phyloP scores from a whole-genome alignment of 352 stramenopile genomes.

The Globisporangium mamillatum region DNA sequence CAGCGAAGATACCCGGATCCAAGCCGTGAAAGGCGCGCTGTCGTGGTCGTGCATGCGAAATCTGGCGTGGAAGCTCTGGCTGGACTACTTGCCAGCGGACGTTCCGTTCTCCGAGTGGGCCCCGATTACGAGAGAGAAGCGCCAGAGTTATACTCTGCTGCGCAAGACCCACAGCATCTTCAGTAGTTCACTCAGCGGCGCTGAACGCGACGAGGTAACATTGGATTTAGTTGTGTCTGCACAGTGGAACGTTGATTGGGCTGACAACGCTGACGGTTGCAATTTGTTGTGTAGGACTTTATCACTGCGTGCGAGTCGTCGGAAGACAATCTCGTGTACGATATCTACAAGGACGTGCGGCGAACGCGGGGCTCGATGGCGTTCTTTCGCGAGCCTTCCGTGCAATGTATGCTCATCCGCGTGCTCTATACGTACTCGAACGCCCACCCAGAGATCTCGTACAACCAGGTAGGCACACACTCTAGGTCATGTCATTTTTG shows the following conservation, averaged over 20 bases:
- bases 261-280: background rate
- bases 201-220: conserved; percentile 25
- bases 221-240: background rate
- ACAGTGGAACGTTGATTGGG: background rate
- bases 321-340: conserved; percentile 52
- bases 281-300: conserved; percentile 28
- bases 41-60: conserved; percentile 75
- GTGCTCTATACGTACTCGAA: conserved; percentile 71
- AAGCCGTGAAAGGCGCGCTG: conserved; percentile 60
- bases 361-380: conserved; percentile 58
- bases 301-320: conserved; percentile 50
- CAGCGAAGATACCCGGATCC: conserved; percentile 40
- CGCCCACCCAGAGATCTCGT: conserved; percentile 64
- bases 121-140: conserved; percentile 29
- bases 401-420: conserved; percentile 61
- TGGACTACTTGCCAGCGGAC: conserved; percentile 48
- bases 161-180: conserved; percentile 37
- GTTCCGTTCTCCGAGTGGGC: conserved; percentile 51
- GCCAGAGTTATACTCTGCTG: conserved; percentile 38
- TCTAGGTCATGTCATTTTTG: background rate
- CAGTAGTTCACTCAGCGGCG: conserved; percentile 22
- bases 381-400: conserved; percentile 46
- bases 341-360: conserved; percentile 71
- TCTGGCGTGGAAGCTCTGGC: conserved; percentile 70
- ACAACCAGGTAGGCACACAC: conserved; percentile 45